These are phyloP conservation scores for Euphrasia arctica DNA, from an alignment of 305 asterid genomes.

Conservation along the genomic window DNA sequence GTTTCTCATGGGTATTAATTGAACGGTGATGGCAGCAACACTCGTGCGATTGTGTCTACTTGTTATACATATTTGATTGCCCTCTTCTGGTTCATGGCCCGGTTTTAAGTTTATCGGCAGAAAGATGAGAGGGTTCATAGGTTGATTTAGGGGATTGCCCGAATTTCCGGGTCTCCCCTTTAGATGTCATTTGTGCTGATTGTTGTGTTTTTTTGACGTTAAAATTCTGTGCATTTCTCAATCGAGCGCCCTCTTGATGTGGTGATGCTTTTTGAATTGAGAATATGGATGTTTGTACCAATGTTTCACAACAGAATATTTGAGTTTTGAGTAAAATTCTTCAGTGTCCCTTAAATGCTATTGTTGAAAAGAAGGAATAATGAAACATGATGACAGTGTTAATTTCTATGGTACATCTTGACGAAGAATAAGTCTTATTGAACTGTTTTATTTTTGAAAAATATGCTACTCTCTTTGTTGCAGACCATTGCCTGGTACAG, in stretches of 20 bases:
- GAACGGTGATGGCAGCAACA: conserved; percentile 7
- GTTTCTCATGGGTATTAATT: conserved; percentile 58
- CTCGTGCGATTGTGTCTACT: neutral
- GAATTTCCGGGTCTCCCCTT: conserved; percentile 22
- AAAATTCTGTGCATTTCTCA: conserved; percentile 18
- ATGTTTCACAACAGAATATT: neutral
- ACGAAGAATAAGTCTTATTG: no score
- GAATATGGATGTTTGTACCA: neutral
- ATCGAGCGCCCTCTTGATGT: conserved; percentile 27
- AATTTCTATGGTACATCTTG: no score
- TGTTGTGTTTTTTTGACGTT: conserved; percentile 24
- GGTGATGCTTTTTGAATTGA: conserved; percentile 21
- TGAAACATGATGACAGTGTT: neutral
- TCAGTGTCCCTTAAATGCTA: neutral
- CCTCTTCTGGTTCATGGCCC: conserved; percentile 23
- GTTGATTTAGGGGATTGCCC: conserved; percentile 23
- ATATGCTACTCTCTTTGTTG: no score
- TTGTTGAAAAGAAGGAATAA: neutral
- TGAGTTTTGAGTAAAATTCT: neutral
- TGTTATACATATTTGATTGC: conserved; percentile 19
- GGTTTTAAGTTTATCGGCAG: conserved; percentile 27
- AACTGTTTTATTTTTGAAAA: no score
- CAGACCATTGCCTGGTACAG: no score
- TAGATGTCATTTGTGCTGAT: conserved; percentile 23
- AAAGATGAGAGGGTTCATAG: conserved; percentile 24